phyloP scores from a whole-genome alignment of 768 basidiomycete genomes.

The Pisolithus microcarpus region DNA sequence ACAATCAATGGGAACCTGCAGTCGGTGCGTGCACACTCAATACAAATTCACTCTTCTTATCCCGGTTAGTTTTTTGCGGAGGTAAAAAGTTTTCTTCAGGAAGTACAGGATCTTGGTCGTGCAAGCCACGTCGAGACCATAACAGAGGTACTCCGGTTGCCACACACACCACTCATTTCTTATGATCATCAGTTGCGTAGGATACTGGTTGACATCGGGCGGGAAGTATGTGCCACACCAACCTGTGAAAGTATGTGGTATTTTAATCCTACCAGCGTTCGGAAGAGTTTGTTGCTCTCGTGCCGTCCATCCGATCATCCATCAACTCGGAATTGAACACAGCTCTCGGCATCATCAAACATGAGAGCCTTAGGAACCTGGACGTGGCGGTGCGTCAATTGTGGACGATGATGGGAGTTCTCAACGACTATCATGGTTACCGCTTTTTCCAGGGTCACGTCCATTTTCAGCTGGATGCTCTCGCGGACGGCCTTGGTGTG shows the following conservation, averaged over 20 bases:
- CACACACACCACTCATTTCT: conserved; percentile 4
- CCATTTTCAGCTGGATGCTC: conserved; percentile 20
- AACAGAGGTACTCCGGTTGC: conserved; percentile 14
- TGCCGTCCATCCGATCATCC: conserved; percentile 18
- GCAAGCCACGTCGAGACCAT: conserved; percentile 14
- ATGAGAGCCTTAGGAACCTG: conserved; percentile 22
- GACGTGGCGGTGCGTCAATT: conserved; percentile 16
- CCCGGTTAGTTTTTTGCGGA: conserved; percentile 18
- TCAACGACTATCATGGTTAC: conserved; percentile 2
- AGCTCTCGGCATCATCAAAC: conserved; percentile 21
- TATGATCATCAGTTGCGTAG: conserved; percentile 17
- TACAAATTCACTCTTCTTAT: conserved; percentile 3
- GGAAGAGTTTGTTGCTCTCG: conserved; percentile 19
- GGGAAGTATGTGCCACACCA: conserved; percentile 13
- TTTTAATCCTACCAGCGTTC: conserved; percentile 18
- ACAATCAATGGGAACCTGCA: conserved; percentile 12
- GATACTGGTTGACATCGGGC: conserved; percentile 19
- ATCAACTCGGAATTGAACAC: conserved; percentile 18
- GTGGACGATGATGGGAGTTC: not conserved
- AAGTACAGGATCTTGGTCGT: conserved; percentile 16
- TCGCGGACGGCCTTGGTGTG: conserved; percentile 17
- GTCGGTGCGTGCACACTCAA: conserved; percentile 10
- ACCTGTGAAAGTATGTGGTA: not conserved
- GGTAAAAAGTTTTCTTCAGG: conserved; percentile 12
- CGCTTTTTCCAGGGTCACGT: conserved; percentile 21